phyloP scores from a whole-genome alignment of 495 filamentous ascomycete species.

The Aspergillus nidulans region DNA sequence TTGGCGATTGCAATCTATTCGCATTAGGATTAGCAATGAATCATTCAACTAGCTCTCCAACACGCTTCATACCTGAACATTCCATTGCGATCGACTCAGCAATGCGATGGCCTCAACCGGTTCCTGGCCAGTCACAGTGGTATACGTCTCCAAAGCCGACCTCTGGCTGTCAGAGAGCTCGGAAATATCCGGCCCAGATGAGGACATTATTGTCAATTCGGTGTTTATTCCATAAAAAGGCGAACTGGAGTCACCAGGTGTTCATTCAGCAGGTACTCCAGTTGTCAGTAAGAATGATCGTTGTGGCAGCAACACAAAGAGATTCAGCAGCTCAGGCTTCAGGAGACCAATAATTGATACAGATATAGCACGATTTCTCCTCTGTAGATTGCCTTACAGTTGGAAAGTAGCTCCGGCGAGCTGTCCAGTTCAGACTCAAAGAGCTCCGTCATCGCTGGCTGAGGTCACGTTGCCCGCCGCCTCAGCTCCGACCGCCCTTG shows the following conservation, averaged over 20 bases:
- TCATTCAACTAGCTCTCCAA: background rate
- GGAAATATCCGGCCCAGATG: conserved; percentile 53
- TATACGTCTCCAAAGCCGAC: conserved; percentile 79
- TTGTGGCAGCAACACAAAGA: background rate
- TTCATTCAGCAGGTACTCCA: background rate
- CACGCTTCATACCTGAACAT: conserved; percentile 64
- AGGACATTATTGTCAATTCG: conserved; percentile 37
- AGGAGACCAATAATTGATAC: background rate
- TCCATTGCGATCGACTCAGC: conserved; percentile 87
- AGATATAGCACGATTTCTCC: background rate
- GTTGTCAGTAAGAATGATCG: background rate
- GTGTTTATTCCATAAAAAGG: conserved; percentile 17
- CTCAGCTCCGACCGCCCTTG: conserved; percentile 8
- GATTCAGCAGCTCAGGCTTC: background rate
- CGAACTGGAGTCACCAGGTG: background rate
- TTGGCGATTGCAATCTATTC: conserved; percentile 85
- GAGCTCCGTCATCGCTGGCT: conserved; percentile 20
- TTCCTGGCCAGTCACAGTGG: conserved; percentile 80
- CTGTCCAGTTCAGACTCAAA: conserved; percentile 7
- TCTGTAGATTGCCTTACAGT: background rate
- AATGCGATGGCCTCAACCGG: conserved; percentile 71
- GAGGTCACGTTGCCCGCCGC: conserved; percentile 18
- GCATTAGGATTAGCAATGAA: background rate
- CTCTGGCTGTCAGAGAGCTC: conserved; percentile 73
- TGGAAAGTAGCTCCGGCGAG: background rate